phyloP scores from a whole-genome alignment of 2,329 filamentous ascomycete species.

The Acephala macrosclerotiorum region DNA sequence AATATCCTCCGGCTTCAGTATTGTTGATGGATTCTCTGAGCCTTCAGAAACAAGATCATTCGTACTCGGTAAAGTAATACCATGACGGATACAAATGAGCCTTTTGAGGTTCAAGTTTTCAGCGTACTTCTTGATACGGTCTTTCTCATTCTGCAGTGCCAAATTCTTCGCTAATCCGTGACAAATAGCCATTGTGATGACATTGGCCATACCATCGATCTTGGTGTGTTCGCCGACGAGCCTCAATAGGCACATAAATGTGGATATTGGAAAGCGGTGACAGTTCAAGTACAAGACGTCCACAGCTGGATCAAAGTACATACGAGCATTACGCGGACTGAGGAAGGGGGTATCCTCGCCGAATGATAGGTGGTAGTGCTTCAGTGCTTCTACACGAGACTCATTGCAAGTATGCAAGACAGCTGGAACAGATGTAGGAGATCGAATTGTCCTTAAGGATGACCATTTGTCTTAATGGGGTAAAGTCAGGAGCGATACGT shows the following conservation, averaged over 20 bases:
- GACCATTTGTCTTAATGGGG: neutral
- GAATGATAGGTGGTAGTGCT: neutral
- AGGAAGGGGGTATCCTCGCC: neutral
- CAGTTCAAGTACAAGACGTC: conserved; percentile 14
- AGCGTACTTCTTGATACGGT: neutral
- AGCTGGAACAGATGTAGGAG: neutral
- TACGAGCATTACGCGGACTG: too few species aligned
- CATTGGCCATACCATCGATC: neutral
- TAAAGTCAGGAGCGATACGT: neutral
- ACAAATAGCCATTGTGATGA: neutral
- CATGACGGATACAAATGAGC: neutral
- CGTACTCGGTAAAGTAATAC: neutral
- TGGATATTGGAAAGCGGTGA: neutral
- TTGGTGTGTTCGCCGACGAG: neutral
- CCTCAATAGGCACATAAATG: neutral
- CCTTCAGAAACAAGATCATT: neutral
- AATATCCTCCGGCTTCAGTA: neutral
- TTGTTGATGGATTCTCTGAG: neutral
- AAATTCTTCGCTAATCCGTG: neutral
- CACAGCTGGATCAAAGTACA: conserved; percentile 5
- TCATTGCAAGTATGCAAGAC: conserved; percentile 4
- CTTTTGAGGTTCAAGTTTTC: neutral
- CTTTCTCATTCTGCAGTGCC: neutral
- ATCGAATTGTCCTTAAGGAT: neutral
- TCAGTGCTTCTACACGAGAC: conserved; percentile 13